Base-by-base conservation (phyloP, 2,329 filamentous ascomycete genomes). In the Parafenestella ontariensis region DNA sequence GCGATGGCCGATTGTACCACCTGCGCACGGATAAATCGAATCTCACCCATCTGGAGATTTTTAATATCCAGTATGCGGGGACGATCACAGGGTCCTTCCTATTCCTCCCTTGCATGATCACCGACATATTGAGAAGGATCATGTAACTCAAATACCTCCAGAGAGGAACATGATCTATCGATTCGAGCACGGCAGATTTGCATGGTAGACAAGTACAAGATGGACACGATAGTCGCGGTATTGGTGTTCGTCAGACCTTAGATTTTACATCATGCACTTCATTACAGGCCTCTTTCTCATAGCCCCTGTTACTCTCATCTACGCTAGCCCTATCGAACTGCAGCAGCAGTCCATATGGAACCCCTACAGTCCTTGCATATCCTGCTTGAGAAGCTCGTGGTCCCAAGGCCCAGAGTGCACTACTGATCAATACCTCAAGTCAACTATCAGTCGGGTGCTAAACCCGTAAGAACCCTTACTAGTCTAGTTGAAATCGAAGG, bases 381-480 rank as follows among this genome's bases (percentile, higher is more conserved):
- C 36, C 10, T 63, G 60, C 43, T 53, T 63, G 28, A 52, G 49
- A 36, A 58, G 54, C 26, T 46, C 29, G 23, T 63, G 60, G 60
- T 54, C 60, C 4, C 54, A 61, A 26, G 60, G 60, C 15, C 46
- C 60, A 29, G 60, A 63, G 46, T 63, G 60, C 50, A 57, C 34
- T 1, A 59, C 54, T 2, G 36, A 63, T 43, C 13, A 29, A 8
- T 28, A 11, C n/a, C 21, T 63, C 13, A 23, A 33, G 20, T 46
- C 52, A 17, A 61, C 50, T 3, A 47, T 61, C 3, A 60, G 60
- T 23, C 48, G 58, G 11, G 39, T 63, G 11, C 23, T 46, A 13
- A 63, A 58, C 26, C 60, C 60, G 57, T 62, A 56, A 28, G 57
- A n/a, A 8, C 10, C 8, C 31, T 4, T 34, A 10, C 28, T 34